Conservation (phyloP, 495 filamentous ascomycete genomes). For the Talaromyces proteolyticus region DNA sequence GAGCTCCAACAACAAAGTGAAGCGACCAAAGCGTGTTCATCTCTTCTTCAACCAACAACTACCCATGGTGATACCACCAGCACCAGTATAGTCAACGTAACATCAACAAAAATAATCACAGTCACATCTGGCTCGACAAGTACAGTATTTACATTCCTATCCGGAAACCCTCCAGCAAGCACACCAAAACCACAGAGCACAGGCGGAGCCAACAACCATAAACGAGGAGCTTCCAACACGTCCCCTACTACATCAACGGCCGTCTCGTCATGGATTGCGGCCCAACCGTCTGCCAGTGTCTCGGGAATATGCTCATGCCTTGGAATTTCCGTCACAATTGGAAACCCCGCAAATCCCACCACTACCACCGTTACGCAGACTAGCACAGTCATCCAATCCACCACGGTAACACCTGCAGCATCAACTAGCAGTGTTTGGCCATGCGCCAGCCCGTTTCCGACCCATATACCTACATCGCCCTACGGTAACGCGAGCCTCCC, state of each 20-base stretch:
- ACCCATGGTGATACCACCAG: background rate
- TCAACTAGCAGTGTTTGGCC: conserved; percentile 9
- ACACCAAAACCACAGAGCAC: conserved; percentile 4
- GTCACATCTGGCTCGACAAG: conserved; percentile 7
- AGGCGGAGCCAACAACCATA: background rate
- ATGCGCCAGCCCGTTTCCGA: conserved; percentile 9
- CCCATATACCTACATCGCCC: conserved; percentile 1
- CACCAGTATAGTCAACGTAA: background rate
- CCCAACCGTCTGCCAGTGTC: background rate
- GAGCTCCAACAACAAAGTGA: background rate
- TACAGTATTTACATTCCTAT: conserved; percentile 7
- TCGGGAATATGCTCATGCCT: background rate
- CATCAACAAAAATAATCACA: conserved; percentile 6
- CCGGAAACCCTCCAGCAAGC: conserved; percentile 9
- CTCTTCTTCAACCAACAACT: background rate
- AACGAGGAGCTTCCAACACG: background rate
- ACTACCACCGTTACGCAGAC: conserved; percentile 1
- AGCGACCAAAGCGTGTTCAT: background rate
- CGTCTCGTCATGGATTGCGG: background rate
- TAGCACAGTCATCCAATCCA: conserved; percentile 2
- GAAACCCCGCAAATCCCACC: background rate
- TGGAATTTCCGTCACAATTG: background rate
- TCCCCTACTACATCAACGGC: background rate
- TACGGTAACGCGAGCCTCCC: conserved; percentile 5
- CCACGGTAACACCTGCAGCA: background rate